These are phyloP conservation scores for Crotalaria pallida DNA, from an alignment of 306 rosid species.

Conservation along the genomic window DNA sequence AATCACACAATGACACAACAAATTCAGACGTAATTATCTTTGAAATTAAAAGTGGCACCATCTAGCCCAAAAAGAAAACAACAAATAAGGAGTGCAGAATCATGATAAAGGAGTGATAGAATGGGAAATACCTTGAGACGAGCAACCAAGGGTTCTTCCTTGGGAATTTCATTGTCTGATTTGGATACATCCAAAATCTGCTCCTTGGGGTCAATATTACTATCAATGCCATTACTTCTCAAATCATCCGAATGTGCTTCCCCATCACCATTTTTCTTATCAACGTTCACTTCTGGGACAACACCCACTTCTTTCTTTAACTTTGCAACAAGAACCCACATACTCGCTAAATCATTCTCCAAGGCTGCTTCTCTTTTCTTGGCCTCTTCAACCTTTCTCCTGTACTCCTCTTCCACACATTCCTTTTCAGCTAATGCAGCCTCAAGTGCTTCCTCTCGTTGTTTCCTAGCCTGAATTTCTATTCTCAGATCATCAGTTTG, in stretches of 20 bases:
- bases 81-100: constrained; percentile 1
- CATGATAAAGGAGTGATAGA: not conserved
- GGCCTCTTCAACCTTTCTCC: constrained; percentile 76
- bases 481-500: constrained; percentile 68
- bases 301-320: constrained; percentile 78
- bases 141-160: constrained; percentile 77
- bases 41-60: not conserved
- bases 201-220: constrained; percentile 30
- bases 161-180: constrained; percentile 43
- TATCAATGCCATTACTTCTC: constrained; percentile 33
- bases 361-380: constrained; percentile 78
- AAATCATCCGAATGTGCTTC: constrained; percentile 29
- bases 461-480: constrained; percentile 89
- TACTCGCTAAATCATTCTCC: constrained; percentile 95
- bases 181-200: constrained; percentile 36
- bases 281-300: constrained; percentile 42
- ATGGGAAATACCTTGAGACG: constrained; percentile 64
- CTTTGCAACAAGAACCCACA: constrained; percentile 99
- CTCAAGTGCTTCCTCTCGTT: constrained; percentile 88
- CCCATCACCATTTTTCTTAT: constrained; percentile 36
- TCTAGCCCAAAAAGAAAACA: not conserved
- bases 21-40: not conserved
- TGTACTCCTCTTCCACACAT: constrained; percentile 70
- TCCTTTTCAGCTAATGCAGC: constrained; percentile 89
- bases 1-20: too few species aligned